Evolutionary conservation across 495 filamentous ascomycete species (phyloP).

Genomic region (Corynascus novoguineensis): DNA sequence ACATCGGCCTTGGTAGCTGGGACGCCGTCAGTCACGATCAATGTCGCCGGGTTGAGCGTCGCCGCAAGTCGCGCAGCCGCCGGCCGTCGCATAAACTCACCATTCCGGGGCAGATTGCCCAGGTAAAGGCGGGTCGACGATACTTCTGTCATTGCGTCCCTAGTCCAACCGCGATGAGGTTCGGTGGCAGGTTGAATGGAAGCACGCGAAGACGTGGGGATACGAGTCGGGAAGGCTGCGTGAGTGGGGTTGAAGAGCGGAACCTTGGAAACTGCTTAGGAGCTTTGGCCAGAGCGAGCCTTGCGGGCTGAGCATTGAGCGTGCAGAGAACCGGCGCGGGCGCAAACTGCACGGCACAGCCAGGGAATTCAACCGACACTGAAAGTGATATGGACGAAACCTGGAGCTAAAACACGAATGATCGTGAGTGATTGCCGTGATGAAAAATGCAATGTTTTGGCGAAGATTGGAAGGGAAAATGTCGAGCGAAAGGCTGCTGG

Average conservation of each 20-base stretch:
- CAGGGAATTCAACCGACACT: neutral
- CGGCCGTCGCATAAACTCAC: conserved; percentile 51
- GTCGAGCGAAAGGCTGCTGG: neutral
- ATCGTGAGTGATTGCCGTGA: neutral
- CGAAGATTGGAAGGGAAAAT: conserved; percentile 1
- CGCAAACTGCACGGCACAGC: neutral
- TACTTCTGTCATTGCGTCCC: conserved; percentile 61
- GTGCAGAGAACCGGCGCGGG: neutral
- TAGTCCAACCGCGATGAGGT: neutral
- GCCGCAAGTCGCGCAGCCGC: conserved; percentile 2
- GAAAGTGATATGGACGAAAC: no score
- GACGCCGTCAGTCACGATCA: conserved; percentile 14
- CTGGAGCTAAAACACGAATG: neutral
- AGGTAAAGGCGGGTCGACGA: conserved; percentile 92
- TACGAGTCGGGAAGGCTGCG: neutral
- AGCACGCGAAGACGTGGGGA: conserved; percentile 1
- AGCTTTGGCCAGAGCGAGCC: conserved; percentile 4
- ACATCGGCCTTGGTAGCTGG: conserved; percentile 94
- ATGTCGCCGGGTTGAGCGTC: neutral
- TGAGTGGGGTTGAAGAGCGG: neutral
- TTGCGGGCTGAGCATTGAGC: neutral
- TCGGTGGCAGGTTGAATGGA: neutral
- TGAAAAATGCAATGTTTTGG: neutral
- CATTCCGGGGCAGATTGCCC: conserved; percentile 93
- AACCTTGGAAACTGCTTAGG: no score